Evolutionary conservation across 2,329 filamentous ascomycete species (phyloP).

Genomic region (Colletotrichum aenigma): DNA sequence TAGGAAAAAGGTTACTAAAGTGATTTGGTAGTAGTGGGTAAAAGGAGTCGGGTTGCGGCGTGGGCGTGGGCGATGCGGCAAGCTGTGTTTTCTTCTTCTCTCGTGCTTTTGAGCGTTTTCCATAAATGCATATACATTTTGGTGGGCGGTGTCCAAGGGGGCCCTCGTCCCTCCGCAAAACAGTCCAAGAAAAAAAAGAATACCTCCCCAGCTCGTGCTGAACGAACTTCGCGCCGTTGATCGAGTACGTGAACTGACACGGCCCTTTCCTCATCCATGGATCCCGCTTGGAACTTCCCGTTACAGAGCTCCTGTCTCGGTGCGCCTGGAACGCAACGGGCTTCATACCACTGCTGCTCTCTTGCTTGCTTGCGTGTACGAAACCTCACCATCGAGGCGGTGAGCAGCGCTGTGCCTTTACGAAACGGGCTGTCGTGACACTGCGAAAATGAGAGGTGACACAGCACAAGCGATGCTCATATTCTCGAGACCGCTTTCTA

Average conservation of each 20-base stretch:
- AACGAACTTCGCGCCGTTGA: neutral
- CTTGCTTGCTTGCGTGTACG: neutral
- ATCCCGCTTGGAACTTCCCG: neutral
- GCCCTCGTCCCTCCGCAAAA: neutral
- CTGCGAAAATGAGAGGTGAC: neutral
- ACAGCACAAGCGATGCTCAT: neutral
- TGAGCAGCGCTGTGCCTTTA: neutral
- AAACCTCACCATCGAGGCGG: neutral
- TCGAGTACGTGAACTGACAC: neutral
- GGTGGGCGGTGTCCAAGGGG: neutral
- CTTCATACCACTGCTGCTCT: neutral
- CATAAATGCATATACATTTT: slow-evolving; percentile 17
- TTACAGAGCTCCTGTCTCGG: neutral
- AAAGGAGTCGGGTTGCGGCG: neutral
- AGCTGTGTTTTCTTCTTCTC: neutral
- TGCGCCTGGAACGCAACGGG: neutral
- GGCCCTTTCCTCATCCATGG: neutral
- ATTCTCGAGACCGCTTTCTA: neutral
- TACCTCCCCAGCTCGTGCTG: neutral
- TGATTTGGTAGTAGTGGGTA: neutral
- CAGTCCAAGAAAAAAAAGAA: neutral
- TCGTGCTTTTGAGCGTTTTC: slow-evolving; percentile 16
- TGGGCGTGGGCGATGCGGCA: neutral
- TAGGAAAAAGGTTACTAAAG: slow-evolving; percentile 31
- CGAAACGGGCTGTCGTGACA: neutral